Evolutionary conservation across 2,329 filamentous ascomycete species (phyloP), one percentile per base, ranked within the genome.

Genomic region (Ramularia endophylla): DNA sequence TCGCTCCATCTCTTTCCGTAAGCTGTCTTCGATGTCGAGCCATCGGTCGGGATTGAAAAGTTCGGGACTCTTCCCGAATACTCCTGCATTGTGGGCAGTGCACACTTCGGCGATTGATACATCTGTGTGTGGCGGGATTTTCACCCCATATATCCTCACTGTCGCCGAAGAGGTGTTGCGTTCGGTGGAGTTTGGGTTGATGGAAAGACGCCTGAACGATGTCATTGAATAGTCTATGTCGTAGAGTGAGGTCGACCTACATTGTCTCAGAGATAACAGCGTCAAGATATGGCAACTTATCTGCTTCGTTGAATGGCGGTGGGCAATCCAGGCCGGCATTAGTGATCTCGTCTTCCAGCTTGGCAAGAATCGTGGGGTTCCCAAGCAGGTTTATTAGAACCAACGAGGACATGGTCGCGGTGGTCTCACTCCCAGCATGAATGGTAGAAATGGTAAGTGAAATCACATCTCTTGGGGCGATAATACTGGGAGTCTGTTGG

Each of bases 1-100:
- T 15, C 63, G 44, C 41, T 66, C 62, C 66, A 68, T 69, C 37
- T 67, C 62, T 18, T 29, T 48, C 34, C 54, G 41, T 37, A 54
- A 38, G 51, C 42, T 36, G 31, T 27, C 35, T 68, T 62, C 19
- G 5, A 40, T 35, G 20, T 69, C 58, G 15, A 75, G 44, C 71
- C 71, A 75, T 32, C 73, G 63, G 36, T 71, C 70, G 2, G 72
- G 73, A 17, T 63, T 56, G 49, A 69, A 75, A 0, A 59, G 42
- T 16, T 63, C 56, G 1, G 66, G 63, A 44, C 71, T 65, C 2
- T 51, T 36, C 3, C 68, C 66, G 35, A 59, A 63, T 22, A 63
- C 46, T 11, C 16, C 35, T 45, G 64, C 60, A 32, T 63, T 57
- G 36, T 58, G 58, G 36, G 68, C 61, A 15, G 68, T 53, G 5